A percentile compares a stretch with the other conserved stretches of the same genome.
These are phyloP conservation scores for Pythium grandisporangium DNA, from an alignment of 352 stramenopile genomes.

Conservation along the genomic window DNA sequence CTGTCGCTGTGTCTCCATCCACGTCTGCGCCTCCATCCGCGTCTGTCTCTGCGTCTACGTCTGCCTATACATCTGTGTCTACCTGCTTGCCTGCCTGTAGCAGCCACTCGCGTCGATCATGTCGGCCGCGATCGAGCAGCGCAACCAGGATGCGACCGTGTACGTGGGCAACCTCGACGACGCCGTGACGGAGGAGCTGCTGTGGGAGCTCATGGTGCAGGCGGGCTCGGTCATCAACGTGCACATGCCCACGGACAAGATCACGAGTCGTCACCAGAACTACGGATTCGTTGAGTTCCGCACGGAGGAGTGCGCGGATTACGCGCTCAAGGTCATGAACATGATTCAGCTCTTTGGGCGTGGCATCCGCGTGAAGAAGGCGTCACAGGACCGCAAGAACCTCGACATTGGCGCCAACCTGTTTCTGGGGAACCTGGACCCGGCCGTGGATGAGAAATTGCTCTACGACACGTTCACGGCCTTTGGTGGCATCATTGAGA, in stretches of 20 bases:
- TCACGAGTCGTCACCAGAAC: slow-evolving; percentile 91
- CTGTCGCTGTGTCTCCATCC: no score
- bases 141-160: slow-evolving; percentile 94
- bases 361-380: slow-evolving; percentile 95
- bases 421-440: slow-evolving; percentile 96
- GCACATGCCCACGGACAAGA: slow-evolving; percentile 98
- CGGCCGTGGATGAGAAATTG: slow-evolving; percentile 98
- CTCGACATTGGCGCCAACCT: slow-evolving; percentile 98
- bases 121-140: slow-evolving; percentile 83
- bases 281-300: slow-evolving; percentile 99
- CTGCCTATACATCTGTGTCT: no score
- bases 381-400: slow-evolving; percentile 91
- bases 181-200: slow-evolving; percentile 91
- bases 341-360: slow-evolving; percentile 98
- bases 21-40: no score
- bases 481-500: slow-evolving; percentile 96
- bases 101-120: slow-evolving; percentile 13
- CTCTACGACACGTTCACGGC: slow-evolving; percentile 99
- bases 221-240: slow-evolving; percentile 96
- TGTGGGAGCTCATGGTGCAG: slow-evolving; percentile 95
- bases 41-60: no score
- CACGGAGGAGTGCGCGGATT: slow-evolving; percentile 95
- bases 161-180: slow-evolving; percentile 98
- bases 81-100: no score
- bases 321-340: slow-evolving; percentile 98